Conservation (phyloP, 1,284 basidiomycete genomes). For the Psilocybe mexicana region DNA sequence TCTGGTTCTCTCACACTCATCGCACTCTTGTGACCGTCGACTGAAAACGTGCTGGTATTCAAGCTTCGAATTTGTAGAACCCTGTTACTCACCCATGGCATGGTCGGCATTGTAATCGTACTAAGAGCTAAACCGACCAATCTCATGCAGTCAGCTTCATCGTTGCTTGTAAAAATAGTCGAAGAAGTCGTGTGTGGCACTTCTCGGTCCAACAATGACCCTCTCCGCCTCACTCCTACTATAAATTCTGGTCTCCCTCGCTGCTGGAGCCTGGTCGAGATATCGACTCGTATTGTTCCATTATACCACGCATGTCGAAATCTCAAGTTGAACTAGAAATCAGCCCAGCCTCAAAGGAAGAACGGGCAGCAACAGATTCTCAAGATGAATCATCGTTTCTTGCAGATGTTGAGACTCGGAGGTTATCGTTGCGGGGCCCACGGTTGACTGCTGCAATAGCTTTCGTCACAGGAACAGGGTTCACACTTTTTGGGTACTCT, state of each 20-base stretch:
- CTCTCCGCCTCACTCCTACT: not conserved
- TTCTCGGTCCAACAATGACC: slow-evolving; percentile 8
- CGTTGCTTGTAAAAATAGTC: slow-evolving; percentile 3
- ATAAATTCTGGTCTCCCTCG: not conserved
- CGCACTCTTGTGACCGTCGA: no score
- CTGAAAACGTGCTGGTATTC: no score
- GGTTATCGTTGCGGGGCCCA: slow-evolving; percentile 41
- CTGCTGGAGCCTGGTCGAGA: not conserved
- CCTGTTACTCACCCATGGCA: no score
- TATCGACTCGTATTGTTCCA: not conserved
- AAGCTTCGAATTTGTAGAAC: no score
- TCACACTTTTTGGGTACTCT: slow-evolving; percentile 55
- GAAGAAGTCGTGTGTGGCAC: not conserved
- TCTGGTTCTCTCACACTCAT: no score
- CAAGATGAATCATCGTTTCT: slow-evolving; percentile 25
- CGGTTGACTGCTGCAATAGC: slow-evolving; percentile 46
- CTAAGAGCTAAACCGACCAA: no score
- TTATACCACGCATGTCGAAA: not conserved
- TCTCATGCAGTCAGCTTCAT: not conserved
- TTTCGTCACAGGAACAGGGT: slow-evolving; percentile 55
- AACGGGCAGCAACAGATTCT: slow-evolving; percentile 5
- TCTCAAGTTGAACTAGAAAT: not conserved
- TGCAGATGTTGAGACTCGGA: slow-evolving; percentile 31
- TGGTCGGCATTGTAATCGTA: no score
- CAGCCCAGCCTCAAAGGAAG: not conserved